Percentiles rank a stretch among this genome's conserved stretches.
Evolutionary conservation across 2,329 filamentous ascomycete species (phyloP).

Genomic region (Talaromyces sp.): DNA sequence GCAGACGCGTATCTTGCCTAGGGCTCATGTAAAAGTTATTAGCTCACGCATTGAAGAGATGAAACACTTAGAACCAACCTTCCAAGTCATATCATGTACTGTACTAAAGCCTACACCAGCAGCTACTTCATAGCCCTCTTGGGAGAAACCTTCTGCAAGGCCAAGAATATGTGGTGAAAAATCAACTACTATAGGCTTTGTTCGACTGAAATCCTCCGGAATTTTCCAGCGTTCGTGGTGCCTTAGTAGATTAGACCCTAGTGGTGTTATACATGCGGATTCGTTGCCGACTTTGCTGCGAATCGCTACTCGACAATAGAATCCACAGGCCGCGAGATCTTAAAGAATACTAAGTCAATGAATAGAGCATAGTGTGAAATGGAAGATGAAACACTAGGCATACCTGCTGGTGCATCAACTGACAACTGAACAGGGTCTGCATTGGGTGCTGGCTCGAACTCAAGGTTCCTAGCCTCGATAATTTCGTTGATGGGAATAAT

Average conservation of each 20-base stretch:
- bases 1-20: background rate
- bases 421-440: background rate
- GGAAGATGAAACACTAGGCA: background rate
- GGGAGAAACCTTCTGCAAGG: background rate
- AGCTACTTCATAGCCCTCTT: background rate
- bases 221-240: background rate
- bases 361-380: no score
- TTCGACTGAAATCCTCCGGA: background rate
- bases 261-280: background rate
- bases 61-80: background rate
- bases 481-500: background rate
- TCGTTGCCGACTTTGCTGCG: background rate
- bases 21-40: background rate
- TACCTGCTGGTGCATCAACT: background rate
- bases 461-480: background rate
- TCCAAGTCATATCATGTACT: constrained; percentile 4
- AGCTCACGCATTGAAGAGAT: background rate
- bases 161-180: background rate
- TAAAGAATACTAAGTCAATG: no score
- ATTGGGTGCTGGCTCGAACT: background rate
- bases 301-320: constrained; percentile 4
- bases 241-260: background rate
- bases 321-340: background rate
- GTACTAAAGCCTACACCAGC: background rate
- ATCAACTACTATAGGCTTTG: background rate